Evolutionary conservation across 148 eudicot species (phyloP).

Genomic region (Pharnaceum exiguum): DNA sequence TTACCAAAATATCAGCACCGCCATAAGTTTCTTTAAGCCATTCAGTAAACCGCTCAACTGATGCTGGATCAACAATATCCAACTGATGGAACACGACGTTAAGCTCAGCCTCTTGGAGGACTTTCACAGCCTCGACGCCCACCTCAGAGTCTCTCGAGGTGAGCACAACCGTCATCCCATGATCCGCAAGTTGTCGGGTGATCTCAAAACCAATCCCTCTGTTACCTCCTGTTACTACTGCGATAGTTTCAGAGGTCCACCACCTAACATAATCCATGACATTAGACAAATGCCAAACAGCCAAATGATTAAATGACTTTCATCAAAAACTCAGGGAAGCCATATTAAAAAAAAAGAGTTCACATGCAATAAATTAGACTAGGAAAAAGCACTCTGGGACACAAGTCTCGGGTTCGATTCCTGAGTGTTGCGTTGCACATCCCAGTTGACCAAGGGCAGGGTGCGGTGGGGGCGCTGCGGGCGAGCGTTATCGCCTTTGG

Average conservation of each 20-base stretch:
- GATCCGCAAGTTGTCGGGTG: slow-evolving; percentile 65
- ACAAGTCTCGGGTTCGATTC: too few species aligned
- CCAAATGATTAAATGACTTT: neutral
- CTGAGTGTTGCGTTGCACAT: too few species aligned
- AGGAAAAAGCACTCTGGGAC: too few species aligned
- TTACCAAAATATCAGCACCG: slow-evolving; percentile 85
- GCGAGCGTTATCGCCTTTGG: too few species aligned
- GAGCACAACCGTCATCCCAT: slow-evolving; percentile 72
- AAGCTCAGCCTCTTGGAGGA: slow-evolving; percentile 74
- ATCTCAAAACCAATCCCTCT: slow-evolving; percentile 98
- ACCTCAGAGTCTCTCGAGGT: slow-evolving; percentile 70
- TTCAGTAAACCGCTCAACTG: slow-evolving; percentile 46
- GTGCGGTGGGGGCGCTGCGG: too few species aligned
- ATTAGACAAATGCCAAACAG: neutral
- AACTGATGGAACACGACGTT: slow-evolving; percentile 74
- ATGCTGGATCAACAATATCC: slow-evolving; percentile 66
- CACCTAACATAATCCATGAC: slow-evolving; percentile 43
- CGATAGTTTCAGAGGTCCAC: slow-evolving; percentile 81
- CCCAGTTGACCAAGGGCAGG: too few species aligned
- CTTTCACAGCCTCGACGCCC: slow-evolving; percentile 80
- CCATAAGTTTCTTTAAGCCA: slow-evolving; percentile 64
- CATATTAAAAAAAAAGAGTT: neutral
- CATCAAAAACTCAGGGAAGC: neutral
- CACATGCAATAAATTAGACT: too few species aligned
- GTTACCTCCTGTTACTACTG: slow-evolving; percentile 91